Conservation (phyloP, 176 grass and related monocot genomes). For the Lolium rigidum region DNA sequence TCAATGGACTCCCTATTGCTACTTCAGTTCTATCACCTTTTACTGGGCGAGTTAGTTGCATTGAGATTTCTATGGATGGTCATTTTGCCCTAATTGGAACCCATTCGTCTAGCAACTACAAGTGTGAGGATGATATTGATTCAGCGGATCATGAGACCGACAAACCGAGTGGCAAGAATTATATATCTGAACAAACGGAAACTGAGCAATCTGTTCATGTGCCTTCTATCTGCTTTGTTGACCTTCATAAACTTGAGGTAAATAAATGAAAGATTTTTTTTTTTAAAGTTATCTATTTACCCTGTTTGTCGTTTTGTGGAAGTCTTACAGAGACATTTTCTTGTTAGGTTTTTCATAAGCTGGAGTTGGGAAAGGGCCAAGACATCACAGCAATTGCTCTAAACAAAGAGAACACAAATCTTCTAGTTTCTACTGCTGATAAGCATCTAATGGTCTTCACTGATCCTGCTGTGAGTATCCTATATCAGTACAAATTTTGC, state of each 20-base stretch:
- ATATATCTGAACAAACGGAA: constrained; percentile 41
- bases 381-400: constrained; percentile 80
- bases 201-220: constrained; percentile 59
- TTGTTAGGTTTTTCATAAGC: constrained; percentile 71
- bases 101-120: constrained; percentile 54
- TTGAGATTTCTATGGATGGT: constrained; percentile 88
- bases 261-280: constrained; percentile 24
- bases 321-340: constrained; percentile 35
- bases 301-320: constrained; percentile 34
- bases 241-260: constrained; percentile 95
- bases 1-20: constrained; percentile 85
- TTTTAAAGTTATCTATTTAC: constrained; percentile 1
- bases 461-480: constrained; percentile 85
- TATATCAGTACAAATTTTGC: constrained; percentile 20
- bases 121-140: constrained; percentile 46
- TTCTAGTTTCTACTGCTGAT: constrained; percentile 91
- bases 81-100: constrained; percentile 82
- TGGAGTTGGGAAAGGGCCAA: constrained; percentile 71
- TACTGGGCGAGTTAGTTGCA: constrained; percentile 79
- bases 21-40: constrained; percentile 72
- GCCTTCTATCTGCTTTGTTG: constrained; percentile 91
- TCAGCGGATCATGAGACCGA: constrained; percentile 38
- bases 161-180: constrained; percentile 27
- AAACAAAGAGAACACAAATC: constrained; percentile 95
- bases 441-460: constrained; percentile 87